Percentiles rank a stretch among this genome's conserved stretches.
These are phyloP conservation scores for Periconia sp. DNA, from an alignment of 2,329 filamentous ascomycete species.

Conservation along the genomic window DNA sequence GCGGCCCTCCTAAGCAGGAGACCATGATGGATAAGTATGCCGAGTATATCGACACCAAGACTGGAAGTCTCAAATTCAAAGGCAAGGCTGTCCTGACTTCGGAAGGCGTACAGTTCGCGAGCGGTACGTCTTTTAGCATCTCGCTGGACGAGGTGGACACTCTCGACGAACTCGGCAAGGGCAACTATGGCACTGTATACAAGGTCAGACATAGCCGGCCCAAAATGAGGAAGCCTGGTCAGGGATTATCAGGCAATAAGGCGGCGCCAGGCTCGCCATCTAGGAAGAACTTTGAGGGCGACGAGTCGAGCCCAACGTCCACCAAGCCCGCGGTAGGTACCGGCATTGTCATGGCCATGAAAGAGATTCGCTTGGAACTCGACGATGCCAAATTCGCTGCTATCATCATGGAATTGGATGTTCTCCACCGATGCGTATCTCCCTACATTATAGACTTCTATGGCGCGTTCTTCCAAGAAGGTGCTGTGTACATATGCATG, in stretches of 20 bases:
- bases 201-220: conserved; percentile 87
- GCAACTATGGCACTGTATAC: conserved; percentile 98
- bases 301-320: conserved; percentile 45
- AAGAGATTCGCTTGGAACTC: conserved; percentile 93
- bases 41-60: conserved; percentile 89
- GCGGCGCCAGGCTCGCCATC: conserved; percentile 43
- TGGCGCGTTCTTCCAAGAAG: conserved; percentile 98
- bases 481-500: conserved; percentile 98
- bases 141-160: conserved; percentile 95
- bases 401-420: conserved; percentile 97
- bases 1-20: conserved; percentile 41
- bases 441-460: conserved; percentile 99
- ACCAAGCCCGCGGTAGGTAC: conserved; percentile 53
- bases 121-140: conserved; percentile 88
- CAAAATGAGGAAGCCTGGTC: conserved; percentile 64
- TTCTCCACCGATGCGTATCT: conserved; percentile 91
- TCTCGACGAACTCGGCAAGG: conserved; percentile 91
- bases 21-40: conserved; percentile 69
- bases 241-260: conserved; percentile 66
- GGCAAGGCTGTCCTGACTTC: conserved; percentile 90
- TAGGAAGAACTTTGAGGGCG: conserved; percentile 33
- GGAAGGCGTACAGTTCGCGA: conserved; percentile 89
- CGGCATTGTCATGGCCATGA: conserved; percentile 97
- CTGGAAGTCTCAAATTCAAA: conserved; percentile 89
- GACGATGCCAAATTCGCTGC: conserved; percentile 97